Conservation (phyloP, 2,329 filamentous ascomycete species). For the Pseudocercospora macadamiae region DNA sequence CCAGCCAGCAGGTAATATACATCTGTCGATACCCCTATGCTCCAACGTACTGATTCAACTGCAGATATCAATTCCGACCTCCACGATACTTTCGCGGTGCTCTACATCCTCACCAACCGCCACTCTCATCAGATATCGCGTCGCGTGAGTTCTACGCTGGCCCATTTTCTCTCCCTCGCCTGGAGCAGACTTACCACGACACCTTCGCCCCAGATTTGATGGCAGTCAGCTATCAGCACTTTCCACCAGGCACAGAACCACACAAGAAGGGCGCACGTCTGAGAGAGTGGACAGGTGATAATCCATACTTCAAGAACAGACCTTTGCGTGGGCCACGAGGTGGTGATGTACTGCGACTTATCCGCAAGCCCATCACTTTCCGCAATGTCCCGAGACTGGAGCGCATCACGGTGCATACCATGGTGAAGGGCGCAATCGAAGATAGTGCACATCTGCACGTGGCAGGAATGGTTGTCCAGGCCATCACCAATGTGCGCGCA, state of each 20-base stretch:
- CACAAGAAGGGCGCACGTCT: constrained; percentile 66
- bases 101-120: constrained; percentile 88
- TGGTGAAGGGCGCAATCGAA: constrained; percentile 68
- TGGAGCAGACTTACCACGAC: constrained; percentile 86
- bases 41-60: constrained; percentile 5
- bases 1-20: constrained; percentile 18
- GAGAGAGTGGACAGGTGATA: constrained; percentile 84
- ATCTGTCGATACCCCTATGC: not conserved
- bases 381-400: constrained; percentile 82
- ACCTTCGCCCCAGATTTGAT: constrained; percentile 87
- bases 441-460: constrained; percentile 79
- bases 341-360: constrained; percentile 67
- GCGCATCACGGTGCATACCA: constrained; percentile 77
- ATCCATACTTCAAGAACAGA: constrained; percentile 92
- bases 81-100: constrained; percentile 95
- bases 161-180: constrained; percentile 83
- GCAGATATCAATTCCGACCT: constrained; percentile 89
- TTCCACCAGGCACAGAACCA: constrained; percentile 72
- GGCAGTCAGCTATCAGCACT: constrained; percentile 85
- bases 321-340: constrained; percentile 83
- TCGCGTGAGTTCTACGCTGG: constrained; percentile 89
- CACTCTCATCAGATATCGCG: constrained; percentile 79
- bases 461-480: constrained; percentile 80
- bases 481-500: constrained; percentile 78
- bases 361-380: constrained; percentile 72